phyloP scores from a whole-genome alignment of 2,329 filamentous ascomycete species.

The Diaporthe longicolla region DNA sequence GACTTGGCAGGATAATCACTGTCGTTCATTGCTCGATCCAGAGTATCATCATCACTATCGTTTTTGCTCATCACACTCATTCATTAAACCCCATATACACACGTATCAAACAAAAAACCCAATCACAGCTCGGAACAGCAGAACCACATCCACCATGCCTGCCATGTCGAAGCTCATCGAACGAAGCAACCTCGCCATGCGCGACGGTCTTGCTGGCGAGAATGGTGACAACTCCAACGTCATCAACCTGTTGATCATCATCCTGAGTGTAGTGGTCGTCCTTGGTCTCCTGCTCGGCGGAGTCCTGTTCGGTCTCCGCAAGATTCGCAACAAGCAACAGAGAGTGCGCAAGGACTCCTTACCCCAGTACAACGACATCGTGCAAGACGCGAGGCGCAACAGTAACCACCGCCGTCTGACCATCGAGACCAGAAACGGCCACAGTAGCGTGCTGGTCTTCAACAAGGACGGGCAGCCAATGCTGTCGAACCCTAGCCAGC shows the following conservation, averaged over 20 bases:
- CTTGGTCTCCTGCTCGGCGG: constrained; percentile 77
- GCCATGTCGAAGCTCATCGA: constrained; percentile 55
- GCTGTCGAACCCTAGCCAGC: constrained; percentile 80
- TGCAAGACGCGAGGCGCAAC: constrained; percentile 58
- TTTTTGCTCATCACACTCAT: constrained; percentile 32
- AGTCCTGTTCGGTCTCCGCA: constrained; percentile 80
- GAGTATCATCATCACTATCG: constrained; percentile 30
- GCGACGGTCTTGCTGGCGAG: constrained; percentile 50
- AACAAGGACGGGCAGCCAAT: constrained; percentile 83
- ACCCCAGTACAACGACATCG: constrained; percentile 76
- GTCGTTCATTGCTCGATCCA: constrained; percentile 33
- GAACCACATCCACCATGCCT: constrained; percentile 52
- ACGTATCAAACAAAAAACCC: neutral
- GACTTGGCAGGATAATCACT: constrained; percentile 32
- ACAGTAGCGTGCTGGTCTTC: constrained; percentile 81
- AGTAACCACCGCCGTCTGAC: constrained; percentile 69
- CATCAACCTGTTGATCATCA: constrained; percentile 82
- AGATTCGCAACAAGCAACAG: constrained; percentile 65
- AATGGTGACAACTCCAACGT: constrained; percentile 50
- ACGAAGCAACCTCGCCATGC: constrained; percentile 63
- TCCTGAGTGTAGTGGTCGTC: constrained; percentile 81
- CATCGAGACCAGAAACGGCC: constrained; percentile 70
- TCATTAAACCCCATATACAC: constrained; percentile 35
- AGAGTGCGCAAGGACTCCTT: constrained; percentile 61
- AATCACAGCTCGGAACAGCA: constrained; percentile 40